A percentile compares a stretch with the other conserved stretches of the same genome.
These are phyloP conservation scores for Setomelanomma holmii DNA, from an alignment of 2,329 filamentous ascomycete genomes.

Conservation along the genomic window DNA sequence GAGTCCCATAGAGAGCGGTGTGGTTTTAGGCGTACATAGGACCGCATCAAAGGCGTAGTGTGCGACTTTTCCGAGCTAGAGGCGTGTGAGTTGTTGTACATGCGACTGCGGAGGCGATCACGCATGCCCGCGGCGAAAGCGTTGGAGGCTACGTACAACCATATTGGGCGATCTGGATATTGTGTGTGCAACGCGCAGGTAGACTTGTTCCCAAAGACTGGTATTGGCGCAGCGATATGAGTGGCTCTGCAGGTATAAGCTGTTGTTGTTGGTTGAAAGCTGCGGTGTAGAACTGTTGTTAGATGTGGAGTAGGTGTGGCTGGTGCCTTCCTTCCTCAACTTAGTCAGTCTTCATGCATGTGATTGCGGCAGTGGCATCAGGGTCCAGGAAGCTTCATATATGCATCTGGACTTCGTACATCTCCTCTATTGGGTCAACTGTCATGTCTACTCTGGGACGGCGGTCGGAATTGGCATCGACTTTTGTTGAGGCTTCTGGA, in stretches of 20 bases:
- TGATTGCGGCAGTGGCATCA: constrained; percentile 19
- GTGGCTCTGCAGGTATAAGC: constrained; percentile 11
- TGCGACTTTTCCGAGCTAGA: constrained; percentile 88
- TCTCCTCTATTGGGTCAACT: too few relatives aligned
- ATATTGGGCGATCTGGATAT: constrained; percentile 23
- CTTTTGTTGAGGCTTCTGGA: background rate
- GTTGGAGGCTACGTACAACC: constrained; percentile 46
- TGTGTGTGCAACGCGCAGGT: constrained; percentile 5
- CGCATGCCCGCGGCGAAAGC: constrained; percentile 14
- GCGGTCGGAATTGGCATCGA: background rate
- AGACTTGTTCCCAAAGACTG: constrained; percentile 9
- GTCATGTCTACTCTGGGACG: too few relatives aligned
- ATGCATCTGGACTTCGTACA: background rate
- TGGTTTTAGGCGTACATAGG: constrained; percentile 68
- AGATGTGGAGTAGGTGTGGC: constrained; percentile 29
- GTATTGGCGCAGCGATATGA: background rate
- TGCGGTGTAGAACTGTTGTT: constrained; percentile 24
- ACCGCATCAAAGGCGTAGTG: constrained; percentile 98
- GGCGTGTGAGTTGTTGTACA: constrained; percentile 62
- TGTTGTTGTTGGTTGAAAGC: constrained; percentile 17
- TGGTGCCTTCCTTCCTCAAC: constrained; percentile 29
- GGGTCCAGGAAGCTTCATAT: background rate
- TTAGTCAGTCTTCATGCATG: constrained; percentile 28
- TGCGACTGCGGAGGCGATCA: constrained; percentile 24
- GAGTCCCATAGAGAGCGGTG: background rate